A percentile compares a stretch with the other conserved stretches of the same genome.
phyloP scores from a whole-genome alignment of 2,329 filamentous ascomycete genomes.

The Botrytis galanthina region DNA sequence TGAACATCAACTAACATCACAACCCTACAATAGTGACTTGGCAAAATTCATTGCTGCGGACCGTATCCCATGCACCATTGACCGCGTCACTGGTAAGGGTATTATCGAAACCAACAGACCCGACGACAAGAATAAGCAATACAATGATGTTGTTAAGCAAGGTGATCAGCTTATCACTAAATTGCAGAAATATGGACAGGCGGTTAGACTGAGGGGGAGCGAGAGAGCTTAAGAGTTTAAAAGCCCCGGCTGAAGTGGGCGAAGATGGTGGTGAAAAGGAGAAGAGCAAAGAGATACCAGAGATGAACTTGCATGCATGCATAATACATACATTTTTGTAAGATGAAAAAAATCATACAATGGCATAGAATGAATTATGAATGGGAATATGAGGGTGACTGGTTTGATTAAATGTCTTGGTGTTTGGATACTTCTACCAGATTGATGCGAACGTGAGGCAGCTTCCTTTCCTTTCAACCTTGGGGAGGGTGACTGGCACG shows the following conservation, averaged over 20 bases:
- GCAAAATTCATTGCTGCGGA: slow-evolving; percentile 96
- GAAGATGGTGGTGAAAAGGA: neutral
- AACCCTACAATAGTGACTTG: slow-evolving; percentile 66
- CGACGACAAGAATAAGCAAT: slow-evolving; percentile 99
- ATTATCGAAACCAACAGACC: slow-evolving; percentile 98
- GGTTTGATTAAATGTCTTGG: neutral
- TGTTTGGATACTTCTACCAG: neutral
- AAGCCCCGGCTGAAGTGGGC: too few relatives aligned
- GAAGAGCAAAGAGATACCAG: neutral
- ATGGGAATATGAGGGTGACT: neutral
- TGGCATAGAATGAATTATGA: neutral
- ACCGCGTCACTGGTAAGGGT: slow-evolving; percentile 92
- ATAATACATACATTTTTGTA: slow-evolving; percentile 11
- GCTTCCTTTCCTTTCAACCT: neutral
- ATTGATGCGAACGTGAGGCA: neutral
- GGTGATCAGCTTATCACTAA: slow-evolving; percentile 98
- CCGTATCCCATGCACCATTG: slow-evolving; percentile 93
- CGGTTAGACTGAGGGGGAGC: slow-evolving; percentile 88
- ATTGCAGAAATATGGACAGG: slow-evolving; percentile 98
- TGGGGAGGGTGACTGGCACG: neutral
- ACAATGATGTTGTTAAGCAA: slow-evolving; percentile 95
- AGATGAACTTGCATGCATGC: slow-evolving; percentile 6
- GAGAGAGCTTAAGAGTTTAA: slow-evolving; percentile 61
- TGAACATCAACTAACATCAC: neutral
- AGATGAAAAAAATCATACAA: slow-evolving; percentile 12